phyloP scores from a whole-genome alignment of 2,329 filamentous ascomycete genomes.

The Pseudocercospora crystallina region DNA sequence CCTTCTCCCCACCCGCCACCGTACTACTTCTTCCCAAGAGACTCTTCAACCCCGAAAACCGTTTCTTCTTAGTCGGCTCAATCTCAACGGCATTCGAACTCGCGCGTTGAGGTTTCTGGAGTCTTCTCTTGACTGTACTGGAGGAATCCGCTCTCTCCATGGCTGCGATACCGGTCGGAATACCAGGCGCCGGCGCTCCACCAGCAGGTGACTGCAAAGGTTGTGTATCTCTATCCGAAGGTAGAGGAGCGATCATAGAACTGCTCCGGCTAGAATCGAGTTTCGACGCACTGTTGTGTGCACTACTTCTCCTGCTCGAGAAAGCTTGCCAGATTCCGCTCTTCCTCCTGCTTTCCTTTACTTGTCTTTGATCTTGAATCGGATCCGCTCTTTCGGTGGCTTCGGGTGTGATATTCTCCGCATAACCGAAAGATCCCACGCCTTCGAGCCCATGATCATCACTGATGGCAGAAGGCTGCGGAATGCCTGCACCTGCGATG shows the following conservation, averaged over 20 bases:
- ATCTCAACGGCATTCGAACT: constrained; percentile 23
- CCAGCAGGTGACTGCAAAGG: no score
- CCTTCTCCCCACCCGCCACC: constrained; percentile 24
- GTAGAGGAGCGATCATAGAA: no score
- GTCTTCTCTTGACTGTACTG: constrained; percentile 17
- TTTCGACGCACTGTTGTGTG: constrained; percentile 5
- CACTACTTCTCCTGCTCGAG: constrained; percentile 7
- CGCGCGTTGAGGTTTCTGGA: constrained; percentile 34
- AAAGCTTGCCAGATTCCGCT: constrained; percentile 28
- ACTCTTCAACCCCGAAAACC: constrained; percentile 46
- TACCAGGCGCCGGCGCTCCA: neutral
- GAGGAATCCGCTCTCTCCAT: neutral
- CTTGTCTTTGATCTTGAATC: no score
- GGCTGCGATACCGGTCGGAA: neutral
- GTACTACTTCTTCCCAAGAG: constrained; percentile 44
- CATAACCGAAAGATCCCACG: no score
- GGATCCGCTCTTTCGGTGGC: no score
- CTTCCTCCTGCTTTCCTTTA: constrained; percentile 1
- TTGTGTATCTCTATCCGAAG: no score
- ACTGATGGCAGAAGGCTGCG: constrained; percentile 14
- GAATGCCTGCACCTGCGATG: neutral
- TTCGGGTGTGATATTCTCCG: no score
- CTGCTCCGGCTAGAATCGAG: constrained; percentile 5
- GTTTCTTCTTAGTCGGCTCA: constrained; percentile 40
- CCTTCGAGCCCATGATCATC: constrained; percentile 25